phyloP scores from a whole-genome alignment of 495 filamentous ascomycete genomes.

The Zalerion maritima region DNA sequence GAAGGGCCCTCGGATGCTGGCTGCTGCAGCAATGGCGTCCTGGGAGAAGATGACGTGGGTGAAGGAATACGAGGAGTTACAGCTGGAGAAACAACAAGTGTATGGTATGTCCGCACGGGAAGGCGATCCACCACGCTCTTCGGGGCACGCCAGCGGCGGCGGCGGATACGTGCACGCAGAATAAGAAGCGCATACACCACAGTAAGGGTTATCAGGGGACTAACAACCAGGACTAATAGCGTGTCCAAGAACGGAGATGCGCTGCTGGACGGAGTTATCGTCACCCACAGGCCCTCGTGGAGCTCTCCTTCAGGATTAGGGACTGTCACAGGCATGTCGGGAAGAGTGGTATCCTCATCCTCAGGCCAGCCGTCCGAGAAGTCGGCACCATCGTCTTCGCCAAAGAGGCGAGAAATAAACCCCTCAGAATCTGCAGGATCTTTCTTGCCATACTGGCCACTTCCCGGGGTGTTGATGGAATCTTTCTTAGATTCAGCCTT shows the following conservation, averaged over 20 bases:
- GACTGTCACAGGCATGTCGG: no score
- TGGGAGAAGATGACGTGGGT: constrained; percentile 47
- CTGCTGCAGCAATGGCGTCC: constrained; percentile 61
- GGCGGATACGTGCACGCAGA: constrained; percentile 74
- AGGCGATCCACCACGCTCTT: constrained; percentile 90
- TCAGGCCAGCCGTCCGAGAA: constrained; percentile 11
- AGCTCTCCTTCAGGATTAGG: constrained; percentile 28
- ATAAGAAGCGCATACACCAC: constrained; percentile 86
- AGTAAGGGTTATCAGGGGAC: constrained; percentile 79
- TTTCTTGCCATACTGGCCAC: constrained; percentile 48
- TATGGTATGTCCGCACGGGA: constrained; percentile 91
- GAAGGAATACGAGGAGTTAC: constrained; percentile 40
- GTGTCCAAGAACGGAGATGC: constrained; percentile 96
- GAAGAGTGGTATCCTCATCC: no score
- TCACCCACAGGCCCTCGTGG: constrained; percentile 87
- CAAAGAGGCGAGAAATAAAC: constrained; percentile 30
- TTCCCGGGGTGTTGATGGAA: constrained; percentile 62
- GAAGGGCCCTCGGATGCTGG: no score
- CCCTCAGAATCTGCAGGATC: constrained; percentile 13
- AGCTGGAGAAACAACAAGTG: constrained; percentile 48
- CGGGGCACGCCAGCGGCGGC: constrained; percentile 85
- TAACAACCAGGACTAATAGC: constrained; percentile 79
- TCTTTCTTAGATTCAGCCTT: constrained; percentile 29
- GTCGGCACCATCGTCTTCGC: constrained; percentile 26
- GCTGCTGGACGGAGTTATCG: constrained; percentile 77